Conservation (phyloP, 495 filamentous ascomycete species). For the Tuber microsphaerosporum region DNA sequence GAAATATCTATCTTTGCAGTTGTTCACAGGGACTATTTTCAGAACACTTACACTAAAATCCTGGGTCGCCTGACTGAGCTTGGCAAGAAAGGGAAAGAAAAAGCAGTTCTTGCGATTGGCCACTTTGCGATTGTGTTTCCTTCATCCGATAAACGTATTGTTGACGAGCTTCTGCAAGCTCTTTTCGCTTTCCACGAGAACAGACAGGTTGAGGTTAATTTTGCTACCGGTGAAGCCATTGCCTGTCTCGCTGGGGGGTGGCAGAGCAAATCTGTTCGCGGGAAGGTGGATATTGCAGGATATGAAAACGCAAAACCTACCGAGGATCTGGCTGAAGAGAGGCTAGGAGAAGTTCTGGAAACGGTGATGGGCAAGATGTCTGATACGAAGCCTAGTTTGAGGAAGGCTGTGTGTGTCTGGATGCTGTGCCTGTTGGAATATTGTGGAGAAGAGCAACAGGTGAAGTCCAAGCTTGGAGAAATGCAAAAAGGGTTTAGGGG, state of each 20-base stretch:
- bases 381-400: slow-evolving; percentile 32
- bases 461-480: slow-evolving; percentile 64
- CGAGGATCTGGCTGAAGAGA: slow-evolving; percentile 4
- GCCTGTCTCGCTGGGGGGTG: slow-evolving; percentile 69
- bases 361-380: slow-evolving; percentile 26
- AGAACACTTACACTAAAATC: slow-evolving; percentile 38
- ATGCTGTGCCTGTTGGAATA: slow-evolving; percentile 86
- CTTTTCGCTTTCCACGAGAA: slow-evolving; percentile 73
- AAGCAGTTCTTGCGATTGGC: slow-evolving; percentile 69
- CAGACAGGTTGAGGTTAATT: slow-evolving; percentile 75
- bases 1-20: slow-evolving; percentile 67
- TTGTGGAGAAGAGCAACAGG: slow-evolving; percentile 64
- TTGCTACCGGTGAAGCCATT: slow-evolving; percentile 79
- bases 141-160: slow-evolving; percentile 19
- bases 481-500: slow-evolving; percentile 82
- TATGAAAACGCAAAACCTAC: slow-evolving; percentile 10
- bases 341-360: slow-evolving; percentile 21
- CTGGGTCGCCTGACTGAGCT: slow-evolving; percentile 55
- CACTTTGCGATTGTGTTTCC: slow-evolving; percentile 53
- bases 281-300: slow-evolving; percentile 58
- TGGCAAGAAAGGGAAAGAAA: slow-evolving; percentile 74
- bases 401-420: slow-evolving; percentile 36
- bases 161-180: slow-evolving; percentile 51
- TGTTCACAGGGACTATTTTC: slow-evolving; percentile 46
- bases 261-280: slow-evolving; percentile 57